These are phyloP conservation scores for Larix kaempferi DNA, from an alignment of 75 land plant genomes.

Conservation along the genomic window DNA sequence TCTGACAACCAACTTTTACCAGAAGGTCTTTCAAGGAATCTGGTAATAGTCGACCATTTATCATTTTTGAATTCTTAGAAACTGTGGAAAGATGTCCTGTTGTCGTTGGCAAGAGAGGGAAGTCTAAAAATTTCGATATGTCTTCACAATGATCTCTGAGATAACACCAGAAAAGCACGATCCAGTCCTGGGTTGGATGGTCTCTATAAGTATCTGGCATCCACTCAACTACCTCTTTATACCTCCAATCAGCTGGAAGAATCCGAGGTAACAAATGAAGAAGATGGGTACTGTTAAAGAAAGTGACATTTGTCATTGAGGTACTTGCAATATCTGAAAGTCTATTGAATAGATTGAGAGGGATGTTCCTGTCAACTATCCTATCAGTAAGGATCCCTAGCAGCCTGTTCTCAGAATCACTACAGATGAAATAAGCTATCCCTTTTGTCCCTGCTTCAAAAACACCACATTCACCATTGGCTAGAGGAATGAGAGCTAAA, in stretches of 20 bases:
- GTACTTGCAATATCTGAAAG: conserved; percentile 59
- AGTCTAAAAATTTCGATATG: conserved; percentile 50
- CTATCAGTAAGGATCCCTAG: conserved; percentile 46
- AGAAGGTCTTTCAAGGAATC: conserved; percentile 43
- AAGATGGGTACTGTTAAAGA: conserved; percentile 34
- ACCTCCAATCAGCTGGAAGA: conserved; percentile 82
- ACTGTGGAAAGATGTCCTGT: conserved; percentile 60
- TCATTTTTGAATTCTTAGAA: conserved; percentile 45
- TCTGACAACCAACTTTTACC: conserved; percentile 69
- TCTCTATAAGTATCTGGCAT: conserved; percentile 25
- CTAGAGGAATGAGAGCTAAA: conserved; percentile 77
- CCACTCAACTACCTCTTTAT: conserved; percentile 60
- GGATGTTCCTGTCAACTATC: conserved; percentile 57
- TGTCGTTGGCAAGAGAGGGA: conserved; percentile 83
- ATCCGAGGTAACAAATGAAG: conserved; percentile 48
- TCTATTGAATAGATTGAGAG: conserved; percentile 38
- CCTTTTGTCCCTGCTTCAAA: conserved; percentile 39
- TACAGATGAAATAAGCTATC: conserved; percentile 60
- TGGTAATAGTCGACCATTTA: conserved; percentile 40
- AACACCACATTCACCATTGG: conserved; percentile 60
- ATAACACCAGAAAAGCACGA: conserved; percentile 72
- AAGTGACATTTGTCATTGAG: conserved; percentile 48
- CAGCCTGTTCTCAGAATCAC: conserved; percentile 52
- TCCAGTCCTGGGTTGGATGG: conserved; percentile 61
- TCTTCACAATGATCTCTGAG: conserved; percentile 45